These are phyloP conservation scores for Thymus mandschuricus DNA, from an alignment of 257 asterid genomes.

Conservation along the genomic window DNA sequence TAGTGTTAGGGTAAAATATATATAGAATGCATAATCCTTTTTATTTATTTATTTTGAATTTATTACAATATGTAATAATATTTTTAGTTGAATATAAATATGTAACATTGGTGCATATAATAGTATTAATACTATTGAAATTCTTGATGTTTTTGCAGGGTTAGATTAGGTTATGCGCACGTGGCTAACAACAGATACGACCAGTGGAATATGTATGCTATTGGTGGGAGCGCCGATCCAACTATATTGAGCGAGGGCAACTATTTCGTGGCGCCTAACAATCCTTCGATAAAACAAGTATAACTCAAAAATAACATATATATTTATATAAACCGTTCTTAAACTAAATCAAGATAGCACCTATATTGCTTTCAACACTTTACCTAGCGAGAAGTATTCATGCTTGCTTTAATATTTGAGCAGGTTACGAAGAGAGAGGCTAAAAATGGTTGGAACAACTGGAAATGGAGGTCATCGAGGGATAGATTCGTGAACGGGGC, in stretches of 20 bases:
- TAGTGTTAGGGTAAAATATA: too few relatives aligned
- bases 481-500: constrained; percentile 82
- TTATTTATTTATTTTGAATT: too few relatives aligned
- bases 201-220: constrained; percentile 81
- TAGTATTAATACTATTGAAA: too few relatives aligned
- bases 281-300: constrained; percentile 51
- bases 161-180: constrained; percentile 74
- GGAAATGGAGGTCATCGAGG: constrained; percentile 85
- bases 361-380: too few relatives aligned
- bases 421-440: constrained; percentile 80
- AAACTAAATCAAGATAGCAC: too few relatives aligned
- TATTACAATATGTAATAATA: too few relatives aligned
- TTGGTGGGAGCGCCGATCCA: constrained; percentile 94
- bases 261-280: constrained; percentile 69
- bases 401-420: too few relatives aligned
- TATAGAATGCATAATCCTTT: too few relatives aligned
- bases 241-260: constrained; percentile 92
- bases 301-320: neutral
- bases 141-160: constrained; percentile 44
- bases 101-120: neutral
- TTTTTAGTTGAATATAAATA: too few relatives aligned
- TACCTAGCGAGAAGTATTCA: too few relatives aligned
- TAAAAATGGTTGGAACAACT: constrained; percentile 54
- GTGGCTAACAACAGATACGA: constrained; percentile 86
- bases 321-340: too few relatives aligned